Evolutionary conservation across 2,329 filamentous ascomycete species (phyloP).

Genomic region (Alternaria solani): DNA sequence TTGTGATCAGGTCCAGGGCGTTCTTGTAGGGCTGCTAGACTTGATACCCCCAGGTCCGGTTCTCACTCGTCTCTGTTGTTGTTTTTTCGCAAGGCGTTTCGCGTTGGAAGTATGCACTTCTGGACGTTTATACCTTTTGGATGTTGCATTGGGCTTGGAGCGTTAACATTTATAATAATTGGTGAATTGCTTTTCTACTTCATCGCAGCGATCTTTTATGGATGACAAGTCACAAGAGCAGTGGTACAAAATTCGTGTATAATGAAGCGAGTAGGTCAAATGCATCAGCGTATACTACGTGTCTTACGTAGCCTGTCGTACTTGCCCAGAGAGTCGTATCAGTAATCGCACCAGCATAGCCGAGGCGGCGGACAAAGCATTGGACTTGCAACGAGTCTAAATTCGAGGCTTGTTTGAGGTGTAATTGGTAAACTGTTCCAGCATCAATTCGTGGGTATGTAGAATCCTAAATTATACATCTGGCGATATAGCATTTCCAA

Average conservation of each 20-base stretch:
- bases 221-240: background rate
- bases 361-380: background rate
- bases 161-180: background rate
- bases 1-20: slow-evolving; percentile 47
- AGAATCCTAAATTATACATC: background rate
- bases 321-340: background rate
- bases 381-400: background rate
- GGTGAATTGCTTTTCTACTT: background rate
- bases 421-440: background rate
- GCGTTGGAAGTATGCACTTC: background rate
- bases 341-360: background rate
- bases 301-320: background rate
- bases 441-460: background rate
- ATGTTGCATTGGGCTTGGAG: background rate
- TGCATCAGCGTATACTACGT: background rate
- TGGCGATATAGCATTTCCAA: background rate
- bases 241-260: background rate
- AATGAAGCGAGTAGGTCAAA: background rate
- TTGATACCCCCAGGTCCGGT: slow-evolving; percentile 2
- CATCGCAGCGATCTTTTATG: background rate
- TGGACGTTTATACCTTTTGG: background rate
- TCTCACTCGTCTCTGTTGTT: background rate
- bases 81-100: background rate
- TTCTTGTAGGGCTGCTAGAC: slow-evolving; percentile 34
- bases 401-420: background rate